Percentiles rank a stretch among this genome's conserved stretches.
Evolutionary conservation across 2,329 filamentous ascomycete genomes (phyloP).

Genomic region (Trichoderma harzianum): DNA sequence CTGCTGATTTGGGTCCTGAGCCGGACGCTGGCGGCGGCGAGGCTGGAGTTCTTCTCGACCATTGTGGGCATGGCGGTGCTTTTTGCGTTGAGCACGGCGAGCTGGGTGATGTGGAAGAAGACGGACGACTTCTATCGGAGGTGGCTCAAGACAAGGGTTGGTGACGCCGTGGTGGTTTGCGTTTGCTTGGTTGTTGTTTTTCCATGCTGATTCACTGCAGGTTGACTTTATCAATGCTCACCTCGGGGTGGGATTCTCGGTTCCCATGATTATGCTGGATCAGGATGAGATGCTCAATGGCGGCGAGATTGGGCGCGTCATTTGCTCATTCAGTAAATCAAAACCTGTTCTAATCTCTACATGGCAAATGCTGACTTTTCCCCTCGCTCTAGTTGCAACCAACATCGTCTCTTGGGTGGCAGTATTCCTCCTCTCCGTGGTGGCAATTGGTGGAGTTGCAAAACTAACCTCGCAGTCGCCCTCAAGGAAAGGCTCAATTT

Average conservation of each 20-base stretch:
- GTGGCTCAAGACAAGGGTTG: conserved; percentile 35
- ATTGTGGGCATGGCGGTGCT: conserved; percentile 46
- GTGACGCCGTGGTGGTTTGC: neutral
- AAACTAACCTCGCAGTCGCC: neutral
- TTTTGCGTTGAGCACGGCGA: conserved; percentile 34
- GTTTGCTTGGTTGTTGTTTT: neutral
- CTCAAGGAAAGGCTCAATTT: neutral
- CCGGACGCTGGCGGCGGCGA: conserved; percentile 29
- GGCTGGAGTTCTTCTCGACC: conserved; percentile 45
- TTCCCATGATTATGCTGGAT: conserved; percentile 48
- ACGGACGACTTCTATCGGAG: conserved; percentile 30
- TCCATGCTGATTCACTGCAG: conserved; percentile 27
- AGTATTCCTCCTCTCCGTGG: conserved; percentile 29
- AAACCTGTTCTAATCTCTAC: conserved; percentile 18
- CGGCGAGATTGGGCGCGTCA: conserved; percentile 39
- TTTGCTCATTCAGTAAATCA: conserved; percentile 42
- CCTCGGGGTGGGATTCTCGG: conserved; percentile 49
- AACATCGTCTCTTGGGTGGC: conserved; percentile 29
- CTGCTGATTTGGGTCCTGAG: conserved; percentile 46
- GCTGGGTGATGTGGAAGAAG: conserved; percentile 20
- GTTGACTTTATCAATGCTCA: conserved; percentile 50
- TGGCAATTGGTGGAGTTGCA: conserved; percentile 2
- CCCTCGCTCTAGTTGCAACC: conserved; percentile 4
- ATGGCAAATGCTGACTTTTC: neutral
- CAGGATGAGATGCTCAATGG: conserved; percentile 32